Base-by-base conservation (phyloP, 345 rosid genomes). In the Eucalyptus rudis region DNA sequence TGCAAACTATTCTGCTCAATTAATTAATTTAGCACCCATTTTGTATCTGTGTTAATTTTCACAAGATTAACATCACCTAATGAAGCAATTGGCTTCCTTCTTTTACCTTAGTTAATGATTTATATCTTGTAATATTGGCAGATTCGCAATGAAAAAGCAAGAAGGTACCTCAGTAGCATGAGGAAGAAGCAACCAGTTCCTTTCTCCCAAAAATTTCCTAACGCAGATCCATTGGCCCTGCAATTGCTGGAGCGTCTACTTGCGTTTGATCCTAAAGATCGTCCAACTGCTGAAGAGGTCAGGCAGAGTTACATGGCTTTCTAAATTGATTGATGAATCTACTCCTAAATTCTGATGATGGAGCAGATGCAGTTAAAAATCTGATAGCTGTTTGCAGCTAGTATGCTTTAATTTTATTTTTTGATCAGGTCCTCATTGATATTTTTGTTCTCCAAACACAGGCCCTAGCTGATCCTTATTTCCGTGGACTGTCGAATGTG, bases 221-320 rank as follows among this genome's bases (percentile, higher is more conserved):
- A 96, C 51, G 95, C 91, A 58, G 98, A 97, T 91, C 99, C 96
- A 25, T 86, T 95, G 93, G 99, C 99, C 91, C 95, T 97, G 83
- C 92, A 92, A 89, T 91, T 98, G 24, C 93, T 98, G 81, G 95
- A 95, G 91, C 96, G 93, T 87, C 90, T 98, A 36, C 95, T 98
- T 92, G 98, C 99, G 68, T 98, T 98, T 94, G 99, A 98, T 96
- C 98, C 99, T 7, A 98, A 98, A 92, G 99, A 98, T 91, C 99
- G 99, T 76, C 99, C 94, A 56, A 91, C 97, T 44, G 99, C 99
- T 88, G 98, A 96, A 90, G 99, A 95, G 90, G 99, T 96, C 58
- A 83, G 89, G 51, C 59, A 88, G 49, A 84, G 45, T 40, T 59
- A 15, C 11, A 50, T n/a, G 59, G 14, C 44, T 24, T 54, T 86